Evolutionary conservation across 768 basidiomycete species (phyloP).

Genomic region (Leucosporidium yakuticum): DNA sequence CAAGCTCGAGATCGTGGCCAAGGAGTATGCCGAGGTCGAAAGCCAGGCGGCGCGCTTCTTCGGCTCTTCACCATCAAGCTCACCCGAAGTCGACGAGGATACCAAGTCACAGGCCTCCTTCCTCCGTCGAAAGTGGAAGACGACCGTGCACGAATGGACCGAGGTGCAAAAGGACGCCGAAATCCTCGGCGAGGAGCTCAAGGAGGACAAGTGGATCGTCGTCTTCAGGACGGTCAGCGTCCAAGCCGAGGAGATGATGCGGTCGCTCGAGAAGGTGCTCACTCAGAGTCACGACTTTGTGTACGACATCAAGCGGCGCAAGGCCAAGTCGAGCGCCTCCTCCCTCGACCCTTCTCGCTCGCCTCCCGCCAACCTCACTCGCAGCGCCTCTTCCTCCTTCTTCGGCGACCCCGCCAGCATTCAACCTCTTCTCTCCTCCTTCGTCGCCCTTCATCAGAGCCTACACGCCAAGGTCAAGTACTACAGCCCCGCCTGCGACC

Average conservation of each 20-base stretch:
- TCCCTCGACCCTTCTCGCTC: neutral
- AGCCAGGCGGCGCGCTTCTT: constrained; percentile 13
- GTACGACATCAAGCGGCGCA: constrained; percentile 54
- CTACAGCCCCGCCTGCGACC: constrained; percentile 87
- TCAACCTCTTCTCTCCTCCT: constrained; percentile 48
- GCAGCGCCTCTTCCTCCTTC: constrained; percentile 58
- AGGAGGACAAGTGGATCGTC: constrained; percentile 90
- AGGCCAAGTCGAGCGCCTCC: neutral
- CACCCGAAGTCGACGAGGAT: constrained; percentile 37
- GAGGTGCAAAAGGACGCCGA: constrained; percentile 41
- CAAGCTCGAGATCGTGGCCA: constrained; percentile 33
- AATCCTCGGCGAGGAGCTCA: constrained; percentile 79
- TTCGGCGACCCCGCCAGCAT: constrained; percentile 80
- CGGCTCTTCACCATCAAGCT: neutral
- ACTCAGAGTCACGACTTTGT: constrained; percentile 40
- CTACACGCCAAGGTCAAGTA: constrained; percentile 53
- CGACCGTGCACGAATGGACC: constrained; percentile 72
- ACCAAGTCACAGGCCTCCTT: constrained; percentile 48
- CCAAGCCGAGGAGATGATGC: constrained; percentile 98
- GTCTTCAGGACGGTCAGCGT: constrained; percentile 90
- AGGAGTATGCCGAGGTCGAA: constrained; percentile 19
- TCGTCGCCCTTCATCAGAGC: constrained; percentile 26
- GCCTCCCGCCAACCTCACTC: constrained; percentile 41
- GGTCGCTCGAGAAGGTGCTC: constrained; percentile 85
- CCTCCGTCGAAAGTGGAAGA: constrained; percentile 66